Percentiles rank a stretch among this genome's conserved stretches.
These are phyloP conservation scores for Barnettozyma wickerhamii DNA, from an alignment of 805 yeast species.

Conservation along the genomic window DNA sequence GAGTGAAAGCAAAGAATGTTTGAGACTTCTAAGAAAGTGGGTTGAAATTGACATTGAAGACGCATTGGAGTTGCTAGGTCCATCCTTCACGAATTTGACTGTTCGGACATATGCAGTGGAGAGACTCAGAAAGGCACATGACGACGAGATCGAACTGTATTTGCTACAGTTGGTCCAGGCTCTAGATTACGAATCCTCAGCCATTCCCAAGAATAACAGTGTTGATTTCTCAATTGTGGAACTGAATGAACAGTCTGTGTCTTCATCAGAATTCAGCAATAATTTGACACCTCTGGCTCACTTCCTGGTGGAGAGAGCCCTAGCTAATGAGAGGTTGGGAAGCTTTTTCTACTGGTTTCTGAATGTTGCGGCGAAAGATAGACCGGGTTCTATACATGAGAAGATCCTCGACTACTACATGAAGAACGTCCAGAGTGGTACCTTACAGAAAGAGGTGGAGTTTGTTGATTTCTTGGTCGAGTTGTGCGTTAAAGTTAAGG, in stretches of 20 bases:
- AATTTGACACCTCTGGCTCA: constrained; percentile 60
- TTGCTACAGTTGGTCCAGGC: constrained; percentile 90
- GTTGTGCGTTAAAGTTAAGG: constrained; percentile 60
- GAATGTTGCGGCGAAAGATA: constrained; percentile 80
- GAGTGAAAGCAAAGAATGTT: constrained; percentile 72
- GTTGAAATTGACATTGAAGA: constrained; percentile 79
- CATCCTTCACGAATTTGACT: constrained; percentile 63
- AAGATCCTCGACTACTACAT: constrained; percentile 45
- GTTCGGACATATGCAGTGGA: constrained; percentile 88
- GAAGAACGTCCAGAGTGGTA: constrained; percentile 27
- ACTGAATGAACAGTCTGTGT: constrained; percentile 22
- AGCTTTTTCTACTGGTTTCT: constrained; percentile 90
- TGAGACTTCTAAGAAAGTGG: constrained; percentile 65
- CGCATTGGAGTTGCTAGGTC: constrained; percentile 81
- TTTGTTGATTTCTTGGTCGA: constrained; percentile 62
- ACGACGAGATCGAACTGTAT: constrained; percentile 75
- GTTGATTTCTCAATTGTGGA: constrained; percentile 38
- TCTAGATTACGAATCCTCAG: constrained; percentile 61
- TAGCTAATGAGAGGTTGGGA: constrained; percentile 62
- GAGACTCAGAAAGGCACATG: constrained; percentile 70
- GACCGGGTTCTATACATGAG: constrained; percentile 38
- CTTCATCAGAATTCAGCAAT: constrained; percentile 19
- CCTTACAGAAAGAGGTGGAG: constrained; percentile 56
- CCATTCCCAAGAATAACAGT: constrained; percentile 10
- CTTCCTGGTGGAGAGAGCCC: constrained; percentile 70